Evolutionary conservation across 2,329 filamentous ascomycete species (phyloP).

Genomic region (Phialophora macrospora): DNA sequence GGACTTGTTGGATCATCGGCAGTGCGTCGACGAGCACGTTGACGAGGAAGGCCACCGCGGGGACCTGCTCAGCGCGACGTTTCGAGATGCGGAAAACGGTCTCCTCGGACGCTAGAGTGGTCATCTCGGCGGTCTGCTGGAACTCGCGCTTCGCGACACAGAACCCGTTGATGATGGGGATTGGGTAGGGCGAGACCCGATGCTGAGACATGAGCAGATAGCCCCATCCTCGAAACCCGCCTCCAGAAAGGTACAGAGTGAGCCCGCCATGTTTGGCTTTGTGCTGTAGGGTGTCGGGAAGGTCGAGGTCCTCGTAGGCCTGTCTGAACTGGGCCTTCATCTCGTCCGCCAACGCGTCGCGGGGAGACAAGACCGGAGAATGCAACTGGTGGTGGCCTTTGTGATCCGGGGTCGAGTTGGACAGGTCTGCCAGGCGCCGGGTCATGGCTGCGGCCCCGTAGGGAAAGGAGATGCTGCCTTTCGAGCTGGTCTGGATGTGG

Average conservation of each 20-base stretch:
- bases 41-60: conserved; percentile 81
- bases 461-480: conserved; percentile 68
- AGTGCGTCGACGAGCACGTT: conserved; percentile 72
- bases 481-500: conserved; percentile 56
- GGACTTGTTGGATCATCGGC: conserved; percentile 72
- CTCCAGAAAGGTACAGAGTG: conserved; percentile 83
- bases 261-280: conserved; percentile 58
- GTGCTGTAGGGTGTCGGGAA: conserved; percentile 60
- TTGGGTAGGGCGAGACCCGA: conserved; percentile 75
- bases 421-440: conserved; percentile 56
- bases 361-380: conserved; percentile 45
- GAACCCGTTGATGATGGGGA: conserved; percentile 82
- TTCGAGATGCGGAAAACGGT: conserved; percentile 75
- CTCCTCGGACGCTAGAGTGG: conserved; percentile 50
- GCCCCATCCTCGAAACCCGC: conserved; percentile 88
- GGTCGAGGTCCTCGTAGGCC: conserved; percentile 62
- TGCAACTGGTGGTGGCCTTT: conserved; percentile 27
- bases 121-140: conserved; percentile 74
- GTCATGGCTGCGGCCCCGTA: conserved; percentile 72
- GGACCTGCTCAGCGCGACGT: conserved; percentile 77
- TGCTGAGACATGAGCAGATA: conserved; percentile 85
- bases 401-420: neutral
- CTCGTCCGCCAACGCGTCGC: conserved; percentile 38
- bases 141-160: conserved; percentile 77
- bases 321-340: conserved; percentile 63